A percentile compares a stretch with the other conserved stretches of the same genome.
phyloP scores from a whole-genome alignment of 2,329 filamentous ascomycete species.

The Pestalotiopsis sp. region DNA sequence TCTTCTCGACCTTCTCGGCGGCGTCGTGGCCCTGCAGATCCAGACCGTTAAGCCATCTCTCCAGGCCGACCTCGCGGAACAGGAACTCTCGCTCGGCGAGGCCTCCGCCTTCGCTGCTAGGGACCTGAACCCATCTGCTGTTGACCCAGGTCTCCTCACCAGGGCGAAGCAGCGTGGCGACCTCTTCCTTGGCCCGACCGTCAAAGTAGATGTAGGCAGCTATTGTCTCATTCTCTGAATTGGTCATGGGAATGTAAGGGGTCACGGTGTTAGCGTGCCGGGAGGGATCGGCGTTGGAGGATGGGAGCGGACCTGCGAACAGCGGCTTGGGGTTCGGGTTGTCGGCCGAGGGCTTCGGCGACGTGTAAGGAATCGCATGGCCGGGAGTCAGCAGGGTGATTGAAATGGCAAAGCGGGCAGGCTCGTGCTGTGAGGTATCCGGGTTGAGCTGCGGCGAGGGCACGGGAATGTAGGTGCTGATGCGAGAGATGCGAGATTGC shows the following conservation, averaged over 20 bases:
- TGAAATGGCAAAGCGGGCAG: slow-evolving; percentile 96
- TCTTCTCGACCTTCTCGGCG: slow-evolving; percentile 86
- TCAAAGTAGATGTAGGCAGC: slow-evolving; percentile 99
- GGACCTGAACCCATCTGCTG: slow-evolving; percentile 94
- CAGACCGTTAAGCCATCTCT: slow-evolving; percentile 94
- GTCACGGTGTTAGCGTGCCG: slow-evolving; percentile 62
- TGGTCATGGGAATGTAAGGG: slow-evolving; percentile 90
- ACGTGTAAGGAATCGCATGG: slow-evolving; percentile 89
- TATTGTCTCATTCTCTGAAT: slow-evolving; percentile 93
- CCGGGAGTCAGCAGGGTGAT: slow-evolving; percentile 92
- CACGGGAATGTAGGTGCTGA: slow-evolving; percentile 96
- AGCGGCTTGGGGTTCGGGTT: slow-evolving; percentile 83
- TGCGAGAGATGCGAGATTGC: slow-evolving; percentile 86
- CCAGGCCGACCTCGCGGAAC: slow-evolving; percentile 93
- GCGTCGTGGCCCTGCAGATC: slow-evolving; percentile 93
- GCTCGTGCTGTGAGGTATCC: slow-evolving; percentile 77
- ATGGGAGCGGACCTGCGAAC: slow-evolving; percentile 72
- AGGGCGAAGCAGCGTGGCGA: slow-evolving; percentile 86
- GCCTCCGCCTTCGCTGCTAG: slow-evolving; percentile 87
- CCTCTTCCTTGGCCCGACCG: slow-evolving; percentile 91
- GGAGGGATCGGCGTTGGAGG: slow-evolving; percentile 49
- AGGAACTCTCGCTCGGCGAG: slow-evolving; percentile 95
- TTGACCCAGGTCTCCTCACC: slow-evolving; percentile 99
- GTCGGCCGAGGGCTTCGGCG: slow-evolving; percentile 75
- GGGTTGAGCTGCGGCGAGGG: slow-evolving; percentile 80